Evolutionary conservation across 2,329 filamentous ascomycete species (phyloP), one percentile per base, ranked within the genome.

Genomic region (Ophiostoma sp.): DNA sequence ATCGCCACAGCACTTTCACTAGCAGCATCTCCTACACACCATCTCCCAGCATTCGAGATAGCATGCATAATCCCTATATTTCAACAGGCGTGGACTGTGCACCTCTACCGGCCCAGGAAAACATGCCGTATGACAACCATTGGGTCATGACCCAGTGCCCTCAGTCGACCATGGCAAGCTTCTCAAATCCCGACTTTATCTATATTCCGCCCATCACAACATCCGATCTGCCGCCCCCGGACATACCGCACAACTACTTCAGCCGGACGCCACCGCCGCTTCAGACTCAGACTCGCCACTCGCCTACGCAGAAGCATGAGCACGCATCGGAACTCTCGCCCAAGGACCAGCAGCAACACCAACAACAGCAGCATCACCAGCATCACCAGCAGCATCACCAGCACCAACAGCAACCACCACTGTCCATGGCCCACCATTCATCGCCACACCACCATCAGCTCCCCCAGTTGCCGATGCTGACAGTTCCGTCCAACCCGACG

Each of bases 131-230:
- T 60, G 70, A 67, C 64, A 81, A 85, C 72, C 80, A 79, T 76
- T 88, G 87, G 87, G 81, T 81, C 67, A 84, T 88, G 76, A 83
- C 80, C 73, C 79, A 87, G 17, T 91, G 92, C 76, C 87, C 88
- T 74, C 87, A 89, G 72, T 90, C 89, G 71, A 87, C 89, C 33
- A 87, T 92, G 80, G 83, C 87, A 57, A 90, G 91, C 74, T 93
- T 91, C 76, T 82, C 84, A 71, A 84, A 82, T 17, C 87, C 64
- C 17, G 73, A 87, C 74, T 88, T 81, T 73, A 76, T 83, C 71
- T 93, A 90, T 79, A 81, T 85, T 73, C 80, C 82, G 69, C 81
- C 85, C 66, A 83, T 84, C 67, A 54, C 68, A 1, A 74, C 76
- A 70, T 81, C 82, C 73, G 79, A 81, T 11, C 73, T 87, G 69